Base-by-base conservation (phyloP, 768 basidiomycete species). In the Tephrocybe sp. region DNA sequence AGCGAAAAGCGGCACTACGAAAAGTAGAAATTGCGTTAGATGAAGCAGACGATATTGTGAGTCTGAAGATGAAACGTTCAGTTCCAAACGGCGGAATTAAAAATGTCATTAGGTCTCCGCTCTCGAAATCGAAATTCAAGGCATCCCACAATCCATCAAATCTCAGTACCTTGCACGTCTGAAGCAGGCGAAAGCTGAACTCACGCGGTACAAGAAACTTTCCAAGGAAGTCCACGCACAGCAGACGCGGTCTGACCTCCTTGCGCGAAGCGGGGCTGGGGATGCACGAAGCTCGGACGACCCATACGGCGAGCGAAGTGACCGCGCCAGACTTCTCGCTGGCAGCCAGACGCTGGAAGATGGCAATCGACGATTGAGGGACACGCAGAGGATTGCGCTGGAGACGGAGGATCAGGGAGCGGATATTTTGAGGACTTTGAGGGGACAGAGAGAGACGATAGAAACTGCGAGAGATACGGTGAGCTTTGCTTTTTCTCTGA, bases 341-440 rank as follows among this genome's bases (percentile, higher is more conserved):
- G 93, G 90, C 0, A 87, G 84, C 0, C 75, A 87, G 54, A 75
- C 78, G 9, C 69, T 98, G 36, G 76, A 80, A 19, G 92, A 96
- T 60, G 91, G 92, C 1, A 76, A 78, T 11, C 67, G 86, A 35
- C 69, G 95, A 43, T 65, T 97, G 47, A 75, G 82, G 43, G 89
- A 92, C 40, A 86, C 85, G 11, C 92, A 93, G 42, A 73, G 92
- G 7, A 75, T 97, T 24, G 95, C 94, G n/a, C 69, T 97, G 27
- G 92, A 97, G 75, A 89, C 94, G 5, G 95, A 97, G 68, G 84
- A 88, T 60, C 78, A 92, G 30, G 95, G 95, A 1, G 87, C 91
- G 4, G 92, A 92, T 58, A 96, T 97, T 56, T 60, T 98, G 66
- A 69, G 86, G 56, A 87, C 79, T 56, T 71, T 98, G 60, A 71